Conservation (phyloP, 257 asterid genomes). For the Solanum stenotomum region DNA sequence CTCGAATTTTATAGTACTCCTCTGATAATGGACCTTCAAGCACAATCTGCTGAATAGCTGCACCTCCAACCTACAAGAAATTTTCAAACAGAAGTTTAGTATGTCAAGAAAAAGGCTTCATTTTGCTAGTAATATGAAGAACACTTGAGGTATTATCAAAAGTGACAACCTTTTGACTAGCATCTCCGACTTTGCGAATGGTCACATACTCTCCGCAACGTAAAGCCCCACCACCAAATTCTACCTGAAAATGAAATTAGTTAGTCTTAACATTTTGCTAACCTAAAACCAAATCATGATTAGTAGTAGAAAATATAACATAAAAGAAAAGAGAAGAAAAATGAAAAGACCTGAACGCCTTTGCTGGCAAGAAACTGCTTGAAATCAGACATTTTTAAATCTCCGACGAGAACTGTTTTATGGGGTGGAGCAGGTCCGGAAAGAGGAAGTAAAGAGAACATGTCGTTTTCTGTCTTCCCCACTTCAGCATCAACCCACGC, state of each 20-base stretch:
- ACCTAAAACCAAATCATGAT: background rate
- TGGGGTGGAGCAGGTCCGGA: slow-evolving; percentile 71
- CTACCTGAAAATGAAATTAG: slow-evolving; percentile 40
- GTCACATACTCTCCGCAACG: slow-evolving; percentile 94
- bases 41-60: slow-evolving; percentile 67
- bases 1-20: slow-evolving; percentile 80
- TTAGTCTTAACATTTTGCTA: background rate
- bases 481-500: slow-evolving; percentile 98
- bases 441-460: slow-evolving; percentile 66
- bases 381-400: slow-evolving; percentile 94
- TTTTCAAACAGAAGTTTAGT: background rate
- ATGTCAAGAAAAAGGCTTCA: background rate
- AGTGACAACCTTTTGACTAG: slow-evolving; percentile 67
- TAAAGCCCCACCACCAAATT: slow-evolving; percentile 80
- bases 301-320: background rate
- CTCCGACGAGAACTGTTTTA: slow-evolving; percentile 92
- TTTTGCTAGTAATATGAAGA: background rate
- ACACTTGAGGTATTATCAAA: background rate
- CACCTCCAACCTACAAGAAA: slow-evolving; percentile 61
- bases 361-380: slow-evolving; percentile 92
- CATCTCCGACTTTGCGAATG: slow-evolving; percentile 89
- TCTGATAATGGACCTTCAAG: slow-evolving; percentile 95
- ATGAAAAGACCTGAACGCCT: slow-evolving; percentile 67
- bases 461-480: slow-evolving; percentile 64
- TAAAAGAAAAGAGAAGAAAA: background rate